Percentiles rank a stretch among this genome's conserved stretches.
These are phyloP conservation scores for Saitozyma podzolica DNA, from an alignment of 768 basidiomycete species.

Conservation along the genomic window DNA sequence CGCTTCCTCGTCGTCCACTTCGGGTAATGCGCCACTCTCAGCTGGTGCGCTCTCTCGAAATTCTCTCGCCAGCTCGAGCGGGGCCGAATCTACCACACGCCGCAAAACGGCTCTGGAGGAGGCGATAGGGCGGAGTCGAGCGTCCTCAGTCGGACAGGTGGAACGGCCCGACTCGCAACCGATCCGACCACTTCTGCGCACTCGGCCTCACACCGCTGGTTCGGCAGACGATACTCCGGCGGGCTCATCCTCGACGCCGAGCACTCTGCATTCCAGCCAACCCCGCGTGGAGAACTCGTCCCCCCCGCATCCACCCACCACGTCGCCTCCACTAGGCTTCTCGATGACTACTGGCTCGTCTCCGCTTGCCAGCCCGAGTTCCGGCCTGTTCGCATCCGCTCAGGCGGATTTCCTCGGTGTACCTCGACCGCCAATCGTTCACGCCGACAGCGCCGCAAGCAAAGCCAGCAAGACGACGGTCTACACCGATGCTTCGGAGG, in stretches of 20 bases:
- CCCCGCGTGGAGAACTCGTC: not conserved
- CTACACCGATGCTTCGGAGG: conserved; percentile 43
- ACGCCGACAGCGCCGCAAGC: conserved; percentile 19
- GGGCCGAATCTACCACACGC: conserved; percentile 5
- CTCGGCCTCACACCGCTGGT: conserved; percentile 2
- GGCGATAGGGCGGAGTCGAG: conserved; percentile 36
- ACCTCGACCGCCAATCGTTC: conserved; percentile 14
- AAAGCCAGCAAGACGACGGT: conserved; percentile 19
- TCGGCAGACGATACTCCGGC: not conserved
- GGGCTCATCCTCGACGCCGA: not conserved
- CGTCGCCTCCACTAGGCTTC: conserved; percentile 21
- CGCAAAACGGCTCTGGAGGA: conserved; percentile 39
- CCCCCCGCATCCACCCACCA: not conserved
- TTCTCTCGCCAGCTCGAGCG: not conserved
- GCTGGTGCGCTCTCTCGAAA: not conserved
- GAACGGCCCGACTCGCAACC: conserved; percentile 6
- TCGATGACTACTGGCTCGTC: conserved; percentile 26
- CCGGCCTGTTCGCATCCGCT: not conserved
- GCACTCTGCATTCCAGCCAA: conserved; percentile 2
- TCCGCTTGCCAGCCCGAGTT: conserved; percentile 3
- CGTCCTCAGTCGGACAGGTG: conserved; percentile 7
- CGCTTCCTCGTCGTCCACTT: conserved; percentile 5
- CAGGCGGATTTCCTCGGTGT: not conserved
- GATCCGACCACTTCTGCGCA: conserved; percentile 1
- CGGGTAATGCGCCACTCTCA: not conserved